Evolutionary conservation across 352 stramenopile genomes (phyloP).

Genomic region (Globisporangium carolinianum): DNA sequence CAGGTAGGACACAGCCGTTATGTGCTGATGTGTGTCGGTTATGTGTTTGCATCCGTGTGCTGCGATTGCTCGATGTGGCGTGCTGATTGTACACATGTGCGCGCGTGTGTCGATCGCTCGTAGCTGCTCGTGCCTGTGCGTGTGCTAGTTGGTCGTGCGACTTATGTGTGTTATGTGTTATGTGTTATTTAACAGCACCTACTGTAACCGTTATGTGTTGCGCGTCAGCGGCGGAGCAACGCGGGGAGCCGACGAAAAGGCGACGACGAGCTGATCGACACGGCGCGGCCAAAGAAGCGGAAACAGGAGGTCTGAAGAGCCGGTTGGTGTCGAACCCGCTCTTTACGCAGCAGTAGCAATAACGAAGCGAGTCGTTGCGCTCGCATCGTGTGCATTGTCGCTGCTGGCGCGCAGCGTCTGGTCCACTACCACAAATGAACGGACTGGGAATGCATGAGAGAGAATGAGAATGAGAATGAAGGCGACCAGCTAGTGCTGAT

Average conservation of each 20-base stretch:
- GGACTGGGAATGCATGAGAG: conserved; percentile 3
- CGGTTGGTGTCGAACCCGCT: neutral
- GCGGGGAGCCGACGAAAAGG: conserved; percentile 65
- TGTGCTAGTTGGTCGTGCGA: conserved; percentile 21
- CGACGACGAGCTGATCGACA: conserved; percentile 36
- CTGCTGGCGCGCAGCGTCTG: conserved; percentile 4
- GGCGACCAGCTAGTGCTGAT: neutral
- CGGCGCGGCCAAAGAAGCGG: conserved; percentile 63
- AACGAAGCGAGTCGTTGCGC: conserved; percentile 3
- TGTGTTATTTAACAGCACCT: conserved; percentile 84
- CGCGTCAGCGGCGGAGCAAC: conserved; percentile 56
- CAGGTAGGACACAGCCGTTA: conserved; percentile 21
- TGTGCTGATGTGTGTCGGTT: conserved; percentile 8
- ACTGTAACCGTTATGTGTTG: conserved; percentile 87
- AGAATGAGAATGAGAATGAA: conserved; percentile 11
- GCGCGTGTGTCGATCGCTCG: conserved; percentile 12
- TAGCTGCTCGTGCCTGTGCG: conserved; percentile 15
- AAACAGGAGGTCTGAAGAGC: conserved; percentile 55
- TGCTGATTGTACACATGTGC: neutral
- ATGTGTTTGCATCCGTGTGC: conserved; percentile 12
- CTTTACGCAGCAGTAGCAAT: neutral
- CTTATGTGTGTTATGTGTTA: conserved; percentile 67
- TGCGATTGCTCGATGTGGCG: conserved; percentile 8
- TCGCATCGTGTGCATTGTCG: conserved; percentile 6
- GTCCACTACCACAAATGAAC: neutral